These are phyloP conservation scores for Endocalyx cinctus DNA, from an alignment of 2,329 filamentous ascomycete species.

Conservation along the genomic window DNA sequence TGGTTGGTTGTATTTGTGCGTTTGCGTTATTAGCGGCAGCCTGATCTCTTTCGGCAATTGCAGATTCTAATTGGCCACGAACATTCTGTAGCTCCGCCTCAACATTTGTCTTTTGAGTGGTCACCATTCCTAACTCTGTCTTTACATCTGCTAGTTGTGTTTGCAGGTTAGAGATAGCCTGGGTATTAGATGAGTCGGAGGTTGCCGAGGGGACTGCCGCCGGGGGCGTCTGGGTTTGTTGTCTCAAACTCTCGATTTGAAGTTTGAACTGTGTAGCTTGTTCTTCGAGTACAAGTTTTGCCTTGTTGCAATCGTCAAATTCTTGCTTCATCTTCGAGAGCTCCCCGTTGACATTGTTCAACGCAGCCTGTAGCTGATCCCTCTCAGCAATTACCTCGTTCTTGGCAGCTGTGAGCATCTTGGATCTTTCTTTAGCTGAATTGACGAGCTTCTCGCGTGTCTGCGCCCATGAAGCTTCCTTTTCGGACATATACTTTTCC, in stretches of 20 bases:
- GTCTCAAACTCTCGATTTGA: slow-evolving; percentile 24
- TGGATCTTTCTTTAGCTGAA: slow-evolving; percentile 59
- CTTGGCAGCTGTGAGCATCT: slow-evolving; percentile 42
- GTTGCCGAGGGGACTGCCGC: slow-evolving; percentile 29
- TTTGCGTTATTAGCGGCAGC: slow-evolving; percentile 47
- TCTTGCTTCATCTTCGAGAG: slow-evolving; percentile 43
- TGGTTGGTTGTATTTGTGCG: slow-evolving; percentile 22
- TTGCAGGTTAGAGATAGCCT: slow-evolving; percentile 46
- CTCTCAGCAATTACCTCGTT: slow-evolving; percentile 43
- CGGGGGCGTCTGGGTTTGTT: slow-evolving; percentile 31
- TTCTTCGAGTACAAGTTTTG: slow-evolving; percentile 32
- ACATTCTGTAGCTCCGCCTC: slow-evolving; percentile 57
- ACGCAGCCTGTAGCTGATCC: slow-evolving; percentile 45
- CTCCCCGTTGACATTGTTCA: slow-evolving; percentile 40
- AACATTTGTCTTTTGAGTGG: slow-evolving; percentile 63
- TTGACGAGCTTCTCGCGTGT: slow-evolving; percentile 51
- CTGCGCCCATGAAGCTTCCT: slow-evolving; percentile 50
- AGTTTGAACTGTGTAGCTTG: slow-evolving; percentile 40
- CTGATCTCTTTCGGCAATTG: slow-evolving; percentile 60
- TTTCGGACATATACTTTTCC: slow-evolving; percentile 47
- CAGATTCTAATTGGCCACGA: slow-evolving; percentile 55
- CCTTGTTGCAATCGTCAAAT: slow-evolving; percentile 44
- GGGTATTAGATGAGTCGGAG: slow-evolving; percentile 33
- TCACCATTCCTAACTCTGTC: slow-evolving; percentile 62
- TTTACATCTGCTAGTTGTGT: slow-evolving; percentile 43